Base-by-base conservation (phyloP, 2,329 filamentous ascomycete genomes). In the Niveomyces coronatus region DNA sequence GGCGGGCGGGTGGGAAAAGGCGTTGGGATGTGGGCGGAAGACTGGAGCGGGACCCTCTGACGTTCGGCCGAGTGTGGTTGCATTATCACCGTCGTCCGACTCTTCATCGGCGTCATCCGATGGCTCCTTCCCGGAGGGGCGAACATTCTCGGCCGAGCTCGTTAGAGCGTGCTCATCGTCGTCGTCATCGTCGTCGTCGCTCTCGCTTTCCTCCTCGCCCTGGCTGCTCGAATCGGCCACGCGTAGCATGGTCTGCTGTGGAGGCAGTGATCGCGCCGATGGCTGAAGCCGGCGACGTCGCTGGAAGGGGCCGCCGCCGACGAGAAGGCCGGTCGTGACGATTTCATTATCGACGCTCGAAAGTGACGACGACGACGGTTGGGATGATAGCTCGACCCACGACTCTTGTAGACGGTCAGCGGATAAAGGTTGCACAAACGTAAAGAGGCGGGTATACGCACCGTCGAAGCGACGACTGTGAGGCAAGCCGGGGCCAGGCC, bases 171-270 rank as follows among this genome's bases (percentile, higher is more conserved):
- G 74, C 50, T 94, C 88, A 13, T 38, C 36, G 9, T 38, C 35
- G 8, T 24, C 26, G 6, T 28, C 9, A 29, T 87, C 86, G 45
- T 94, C 88, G 59, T 75, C 94, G 57, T 94, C 87, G 45, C 83
- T 93, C 64, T 94, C 87, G 23, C 94, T 86, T 52, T 93, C 94
- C 62, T 94, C 88, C 49, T 94, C 88, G n/a, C n/a, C n/a, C 56
- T 94, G 86, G 52, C 88, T 94, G 60, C 86, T 93, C 22, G 62
- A 65, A 39, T 64, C 62, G 37, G 60, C 52, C 10, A 28, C 23
- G 16, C 63, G 63, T 26, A 62, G 53, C 20, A 61, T 56, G 17
- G 63, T 61, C 31, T 63, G 61, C 40, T 64, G 60, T 53, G 51
- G 9, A 16, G 53, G 53, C 14, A 61, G 45, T 4, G 56, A 56